Percentiles rank a stretch among this genome's conserved stretches.
Evolutionary conservation across 768 basidiomycete species (phyloP).

Genomic region (Trametes villosa): DNA sequence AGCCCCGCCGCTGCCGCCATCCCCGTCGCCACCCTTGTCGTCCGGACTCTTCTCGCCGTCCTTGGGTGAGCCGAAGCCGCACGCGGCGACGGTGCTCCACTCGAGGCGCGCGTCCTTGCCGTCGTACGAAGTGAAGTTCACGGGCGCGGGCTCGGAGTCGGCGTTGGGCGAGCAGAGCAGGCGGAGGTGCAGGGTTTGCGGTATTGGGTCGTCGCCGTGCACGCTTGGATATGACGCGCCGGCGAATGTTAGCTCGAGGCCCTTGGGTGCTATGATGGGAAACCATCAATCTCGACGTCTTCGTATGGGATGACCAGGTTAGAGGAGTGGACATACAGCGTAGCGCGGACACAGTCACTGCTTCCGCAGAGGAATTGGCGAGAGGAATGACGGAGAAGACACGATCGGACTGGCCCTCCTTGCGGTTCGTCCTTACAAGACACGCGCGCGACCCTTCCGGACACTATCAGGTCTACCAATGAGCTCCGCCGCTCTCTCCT

Average conservation of each 20-base stretch:
- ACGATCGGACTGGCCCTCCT: slow-evolving; percentile 56
- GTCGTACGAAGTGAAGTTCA: slow-evolving; percentile 64
- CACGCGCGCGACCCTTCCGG: slow-evolving; percentile 71
- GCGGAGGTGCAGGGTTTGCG: slow-evolving; percentile 65
- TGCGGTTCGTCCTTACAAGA: slow-evolving; percentile 68
- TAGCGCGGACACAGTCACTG: slow-evolving; percentile 33
- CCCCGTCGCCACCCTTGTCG: slow-evolving; percentile 36
- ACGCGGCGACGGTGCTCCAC: slow-evolving; percentile 68
- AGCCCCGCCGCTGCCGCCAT: slow-evolving; percentile 18
- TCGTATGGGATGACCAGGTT: not conserved
- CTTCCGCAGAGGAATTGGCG: slow-evolving; percentile 44
- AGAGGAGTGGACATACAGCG: slow-evolving; percentile 44
- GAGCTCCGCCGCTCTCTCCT: not conserved
- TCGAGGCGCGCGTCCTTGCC: slow-evolving; percentile 55
- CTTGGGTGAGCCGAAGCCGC: slow-evolving; percentile 42
- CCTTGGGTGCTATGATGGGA: slow-evolving; percentile 50
- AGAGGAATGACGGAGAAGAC: slow-evolving; percentile 79
- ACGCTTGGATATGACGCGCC: slow-evolving; percentile 66
- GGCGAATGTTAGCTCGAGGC: slow-evolving; percentile 57
- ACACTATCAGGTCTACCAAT: slow-evolving; percentile 53
- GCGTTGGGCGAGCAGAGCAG: slow-evolving; percentile 55
- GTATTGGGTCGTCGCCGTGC: slow-evolving; percentile 41
- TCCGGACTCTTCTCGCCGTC: slow-evolving; percentile 37
- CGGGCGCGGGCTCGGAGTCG: slow-evolving; percentile 44
- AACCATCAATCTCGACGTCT: not conserved